These are phyloP conservation scores for Trichoderma asperelloides DNA, from an alignment of 495 filamentous ascomycete genomes.

Conservation along the genomic window DNA sequence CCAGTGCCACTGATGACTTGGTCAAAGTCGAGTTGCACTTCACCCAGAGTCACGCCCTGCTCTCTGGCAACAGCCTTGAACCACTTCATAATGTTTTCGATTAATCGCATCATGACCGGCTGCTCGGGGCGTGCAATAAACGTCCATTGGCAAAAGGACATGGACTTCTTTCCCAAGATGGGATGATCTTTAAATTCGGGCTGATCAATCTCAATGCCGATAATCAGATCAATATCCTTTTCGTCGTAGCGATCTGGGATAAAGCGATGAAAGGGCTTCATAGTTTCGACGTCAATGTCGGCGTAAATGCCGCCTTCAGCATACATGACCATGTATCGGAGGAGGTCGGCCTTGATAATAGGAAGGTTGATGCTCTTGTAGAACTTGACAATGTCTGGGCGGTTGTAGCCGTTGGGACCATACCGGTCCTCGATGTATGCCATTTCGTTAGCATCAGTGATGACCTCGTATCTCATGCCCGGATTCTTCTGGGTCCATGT, in stretches of 20 bases:
- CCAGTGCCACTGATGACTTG: conserved; percentile 60
- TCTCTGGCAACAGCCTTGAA: conserved; percentile 43
- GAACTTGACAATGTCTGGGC: conserved; percentile 49
- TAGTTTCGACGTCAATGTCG: conserved; percentile 49
- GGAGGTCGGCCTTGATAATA: conserved; percentile 53
- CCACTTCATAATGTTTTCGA: conserved; percentile 53
- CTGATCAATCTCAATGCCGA: conserved; percentile 59
- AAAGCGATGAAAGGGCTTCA: conserved; percentile 40
- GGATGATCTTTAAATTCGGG: conserved; percentile 50
- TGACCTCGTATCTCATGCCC: conserved; percentile 50
- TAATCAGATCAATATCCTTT: conserved; percentile 48
- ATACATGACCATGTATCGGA: conserved; percentile 50
- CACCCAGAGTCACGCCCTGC: conserved; percentile 41
- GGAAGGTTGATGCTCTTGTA: conserved; percentile 47
- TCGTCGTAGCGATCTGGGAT: conserved; percentile 40
- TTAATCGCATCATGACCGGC: conserved; percentile 52
- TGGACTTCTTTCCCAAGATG: conserved; percentile 52
- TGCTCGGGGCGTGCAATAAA: conserved; percentile 54
- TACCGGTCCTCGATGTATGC: conserved; percentile 52
- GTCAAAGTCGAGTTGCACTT: conserved; percentile 55
- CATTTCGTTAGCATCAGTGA: conserved; percentile 53
- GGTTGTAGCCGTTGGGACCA: conserved; percentile 47
- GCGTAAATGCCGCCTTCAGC: conserved; percentile 50
- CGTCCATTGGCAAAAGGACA: conserved; percentile 63
- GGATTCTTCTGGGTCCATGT: conserved; percentile 53